Base-by-base conservation (phyloP, 805 yeast genomes). In the Candida gorgasii region DNA sequence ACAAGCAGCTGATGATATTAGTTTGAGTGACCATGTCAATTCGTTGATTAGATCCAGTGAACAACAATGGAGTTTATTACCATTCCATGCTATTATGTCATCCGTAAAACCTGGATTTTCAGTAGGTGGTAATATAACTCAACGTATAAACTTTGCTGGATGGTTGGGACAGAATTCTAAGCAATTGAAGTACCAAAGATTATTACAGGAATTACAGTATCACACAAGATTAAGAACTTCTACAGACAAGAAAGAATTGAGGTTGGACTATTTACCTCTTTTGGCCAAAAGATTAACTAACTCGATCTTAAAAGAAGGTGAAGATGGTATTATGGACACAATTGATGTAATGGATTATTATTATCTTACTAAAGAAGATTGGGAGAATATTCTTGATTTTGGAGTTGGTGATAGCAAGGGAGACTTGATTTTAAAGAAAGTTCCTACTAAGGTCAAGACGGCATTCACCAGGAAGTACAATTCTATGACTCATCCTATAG, bases 161-260 rank as follows among this genome's bases (percentile, higher is more conserved):
- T 90, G 90, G 87, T 69, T 92, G 41, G 99, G 98, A 0, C 92
- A 90, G 58, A 86, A 87, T 55, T 88, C 97, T 15, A 89, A 88
- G 63, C 69, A 78, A 12, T 80, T 82, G 67, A 93, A 93, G 62
- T 86, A 79, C 59, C 77, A 73, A 42, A 75, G 99, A 44, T 59
- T 86, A 41, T 70, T 93, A 30, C 96, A 90, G 51, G 97, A 89
- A 55, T 55, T 93, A 42, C 95, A 89, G 49, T 86, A 92, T 52
- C 97, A 90, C 55, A 80, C 95, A 12, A 78, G 96, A 34, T 72
- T 89, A 43, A 76, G 82, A 45, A 85, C 96, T 0, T 82, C 87
- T 14, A 84, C 96, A 0, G 84, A 86, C 55, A 82, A 84, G 50
- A 59, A 65, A 13, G 93, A 86, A 53, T 71, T 93, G 48, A 74